Evolutionary conservation across 345 rosid species (phyloP), one percentile per base, ranked within the genome.

Genomic region (Eucalyptus erythrocorys): DNA sequence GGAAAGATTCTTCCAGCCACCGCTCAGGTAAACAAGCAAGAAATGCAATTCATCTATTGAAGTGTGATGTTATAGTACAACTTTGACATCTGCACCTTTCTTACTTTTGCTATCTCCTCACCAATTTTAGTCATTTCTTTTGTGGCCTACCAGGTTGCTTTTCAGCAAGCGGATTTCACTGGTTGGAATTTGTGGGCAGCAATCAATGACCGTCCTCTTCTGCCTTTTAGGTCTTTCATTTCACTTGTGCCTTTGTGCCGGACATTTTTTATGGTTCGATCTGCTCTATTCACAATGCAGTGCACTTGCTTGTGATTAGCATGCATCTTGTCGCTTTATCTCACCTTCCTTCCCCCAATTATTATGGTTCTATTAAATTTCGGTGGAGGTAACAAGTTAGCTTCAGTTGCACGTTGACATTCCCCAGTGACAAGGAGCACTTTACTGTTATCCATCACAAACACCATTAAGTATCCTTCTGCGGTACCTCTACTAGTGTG

Each of bases 161-260:
- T 97, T 92, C 99, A 96, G 92, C 99, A 96, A 92, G 99, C 99
- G 49, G 99, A 97, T 91, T 96, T 96, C 92, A 89, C 98, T 87
- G 99, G 98, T 91, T 97, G 99, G 99, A 97, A 97, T 93, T 91
- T 97, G 45, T 97, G 99, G 99, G 99, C 99, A 87, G 99, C 98
- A 86, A 96, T 96, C 68, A 97, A 97, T 92, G 89, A 89, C 91
- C 96, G 99, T 37, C 99, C 98, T 30, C 91, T 96, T 90, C 92
- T 97, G 88, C 99, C 99, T 26, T 97, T 97, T 91, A 96, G 97
- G 99, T 97, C 43, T 47, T 10, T 47, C 10, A 30, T 49, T 88
- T 88, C 85, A 53, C 86, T 88, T 51, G 86, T 48, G 15, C 30
- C 15, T 76, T 40, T 37, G 27, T 42, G 47, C 84, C 4, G 1